Conservation (phyloP, 768 basidiomycete species). For the Collybiopsis luxurians region DNA sequence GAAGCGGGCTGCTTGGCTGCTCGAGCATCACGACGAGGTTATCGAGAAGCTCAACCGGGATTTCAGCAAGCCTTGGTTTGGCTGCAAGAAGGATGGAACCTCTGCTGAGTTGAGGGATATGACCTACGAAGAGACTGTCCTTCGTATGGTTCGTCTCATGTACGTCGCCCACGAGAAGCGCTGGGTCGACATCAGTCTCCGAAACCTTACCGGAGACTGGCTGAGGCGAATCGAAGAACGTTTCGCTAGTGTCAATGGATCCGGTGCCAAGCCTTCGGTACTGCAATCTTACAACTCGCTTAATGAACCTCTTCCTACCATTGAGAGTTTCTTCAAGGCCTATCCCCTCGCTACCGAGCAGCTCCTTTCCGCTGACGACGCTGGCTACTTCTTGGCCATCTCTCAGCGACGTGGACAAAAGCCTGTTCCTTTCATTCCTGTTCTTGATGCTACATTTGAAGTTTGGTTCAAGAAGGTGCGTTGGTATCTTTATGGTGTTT, state of each 20-base stretch:
- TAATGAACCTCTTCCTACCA: conserved; percentile 76
- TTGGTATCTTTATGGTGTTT: neutral
- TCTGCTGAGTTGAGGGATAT: conserved; percentile 90
- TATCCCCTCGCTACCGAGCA: conserved; percentile 84
- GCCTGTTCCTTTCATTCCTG: conserved; percentile 96
- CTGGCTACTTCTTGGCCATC: conserved; percentile 94
- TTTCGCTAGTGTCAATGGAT: conserved; percentile 85
- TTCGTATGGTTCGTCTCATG: conserved; percentile 92
- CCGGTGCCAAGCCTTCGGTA: conserved; percentile 74
- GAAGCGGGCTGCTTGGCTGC: conserved; percentile 88
- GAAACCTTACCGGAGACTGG: conserved; percentile 97
- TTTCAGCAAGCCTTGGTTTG: conserved; percentile 97
- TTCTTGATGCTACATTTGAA: conserved; percentile 89
- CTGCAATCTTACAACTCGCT: conserved; percentile 82
- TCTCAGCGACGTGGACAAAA: conserved; percentile 96
- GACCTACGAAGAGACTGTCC: conserved; percentile 96
- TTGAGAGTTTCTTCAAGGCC: conserved; percentile 78
- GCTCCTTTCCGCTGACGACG: conserved; percentile 89
- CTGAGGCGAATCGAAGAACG: conserved; percentile 92
- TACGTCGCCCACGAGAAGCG: conserved; percentile 88
- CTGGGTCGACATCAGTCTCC: conserved; percentile 90
- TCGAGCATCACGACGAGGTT: conserved; percentile 83
- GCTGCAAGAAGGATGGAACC: conserved; percentile 87
- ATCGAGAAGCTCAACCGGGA: conserved; percentile 92
- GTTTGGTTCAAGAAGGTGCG: conserved; percentile 99